Evolutionary conservation across 164 flowering plant species (phyloP).

Genomic region (Umbellularia californica): DNA sequence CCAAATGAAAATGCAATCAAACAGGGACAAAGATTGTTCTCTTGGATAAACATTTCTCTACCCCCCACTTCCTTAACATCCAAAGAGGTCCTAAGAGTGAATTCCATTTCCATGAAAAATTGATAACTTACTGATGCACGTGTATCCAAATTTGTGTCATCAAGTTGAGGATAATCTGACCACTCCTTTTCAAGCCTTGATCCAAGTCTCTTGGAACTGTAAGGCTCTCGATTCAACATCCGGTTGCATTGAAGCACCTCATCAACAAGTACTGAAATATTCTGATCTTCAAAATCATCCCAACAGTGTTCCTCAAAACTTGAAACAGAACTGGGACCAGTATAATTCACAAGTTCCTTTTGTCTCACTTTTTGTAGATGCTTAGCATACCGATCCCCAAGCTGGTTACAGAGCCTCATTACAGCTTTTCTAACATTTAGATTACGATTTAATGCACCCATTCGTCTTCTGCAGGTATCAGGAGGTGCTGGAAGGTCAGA

Average conservation of each 20-base stretch:
- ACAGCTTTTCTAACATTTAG: slow-evolving; percentile 49
- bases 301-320: slow-evolving; percentile 31
- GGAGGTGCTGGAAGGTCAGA: slow-evolving; percentile 81
- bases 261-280: slow-evolving; percentile 49
- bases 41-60: too few species aligned
- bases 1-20: too few species aligned
- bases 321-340: slow-evolving; percentile 20
- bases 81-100: too few species aligned
- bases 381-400: slow-evolving; percentile 55
- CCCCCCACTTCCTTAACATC: too few species aligned
- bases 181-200: slow-evolving; percentile 21
- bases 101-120: slow-evolving; percentile 15
- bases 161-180: slow-evolving; percentile 18
- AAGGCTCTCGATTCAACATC: slow-evolving; percentile 38
- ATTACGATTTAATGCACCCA: slow-evolving; percentile 44
- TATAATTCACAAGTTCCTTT: slow-evolving; percentile 14
- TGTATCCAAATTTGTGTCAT: slow-evolving; percentile 15
- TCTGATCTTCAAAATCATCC: slow-evolving; percentile 75
- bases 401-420: slow-evolving; percentile 68
- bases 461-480: slow-evolving; percentile 58
- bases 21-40: too few species aligned
- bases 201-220: slow-evolving; percentile 24
- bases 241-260: slow-evolving; percentile 55
- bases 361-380: slow-evolving; percentile 38
- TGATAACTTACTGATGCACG: slow-evolving; percentile 13